Conservation (phyloP, 257 asterid species). For the Phtheirospermum japonicum region DNA sequence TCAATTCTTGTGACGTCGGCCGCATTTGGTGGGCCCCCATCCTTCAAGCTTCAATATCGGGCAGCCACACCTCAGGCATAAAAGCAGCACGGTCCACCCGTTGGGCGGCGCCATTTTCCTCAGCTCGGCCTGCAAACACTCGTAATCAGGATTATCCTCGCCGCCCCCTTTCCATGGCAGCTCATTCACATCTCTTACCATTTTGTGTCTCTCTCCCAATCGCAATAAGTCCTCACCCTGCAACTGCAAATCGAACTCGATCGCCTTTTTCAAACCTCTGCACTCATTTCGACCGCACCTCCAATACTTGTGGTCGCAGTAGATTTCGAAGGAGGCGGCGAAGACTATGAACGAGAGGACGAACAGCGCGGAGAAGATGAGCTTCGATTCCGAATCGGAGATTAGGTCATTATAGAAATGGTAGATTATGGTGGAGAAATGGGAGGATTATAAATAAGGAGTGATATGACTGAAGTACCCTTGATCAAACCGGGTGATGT, state of each 20-base stretch:
- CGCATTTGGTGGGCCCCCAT: conserved; percentile 74
- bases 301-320: conserved; percentile 56
- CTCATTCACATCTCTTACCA: conserved; percentile 63
- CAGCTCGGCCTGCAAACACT: conserved; percentile 78
- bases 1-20: conserved; percentile 82
- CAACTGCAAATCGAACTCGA: conserved; percentile 76
- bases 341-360: too few species aligned
- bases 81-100: conserved; percentile 81
- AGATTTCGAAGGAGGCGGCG: conserved; percentile 37
- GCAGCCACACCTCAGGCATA: conserved; percentile 75
- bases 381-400: conserved; percentile 33
- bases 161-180: conserved; percentile 88
- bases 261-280: too few species aligned
- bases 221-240: conserved; percentile 68
- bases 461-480: too few species aligned
- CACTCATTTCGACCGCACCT: conserved; percentile 87
- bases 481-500: too few species aligned
- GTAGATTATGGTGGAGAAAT: conserved; percentile 24
- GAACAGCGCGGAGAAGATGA: too few species aligned
- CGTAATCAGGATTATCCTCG: too few species aligned
- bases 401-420: conserved; percentile 26
- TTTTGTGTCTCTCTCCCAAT: conserved; percentile 35
- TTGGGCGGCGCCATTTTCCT: conserved; percentile 91
- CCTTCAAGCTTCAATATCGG: conserved; percentile 80
- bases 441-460: conserved; percentile 59